Base-by-base conservation (phyloP, 805 yeast genomes). In the Kregervanrija pseudodelftensis region DNA sequence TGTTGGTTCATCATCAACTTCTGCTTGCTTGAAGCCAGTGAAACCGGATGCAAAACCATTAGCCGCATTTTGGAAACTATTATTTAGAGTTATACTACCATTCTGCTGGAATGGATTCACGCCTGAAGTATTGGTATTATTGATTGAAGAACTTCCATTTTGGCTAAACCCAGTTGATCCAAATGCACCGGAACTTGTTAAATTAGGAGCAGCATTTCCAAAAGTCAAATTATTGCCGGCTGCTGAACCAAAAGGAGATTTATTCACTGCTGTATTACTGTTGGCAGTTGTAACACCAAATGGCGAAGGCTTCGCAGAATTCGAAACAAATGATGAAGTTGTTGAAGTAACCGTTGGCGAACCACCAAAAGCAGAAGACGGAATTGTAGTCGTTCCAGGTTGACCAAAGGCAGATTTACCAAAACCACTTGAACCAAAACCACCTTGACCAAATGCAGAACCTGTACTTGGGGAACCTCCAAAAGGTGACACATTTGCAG, bases 1-100 rank as follows among this genome's bases (percentile, higher is more conserved):
- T 52, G 61, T 43, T 50, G 41, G 43, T 14, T 56, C 56, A 22
- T 58, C 63, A 16, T 46, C 54, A 14, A 54, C 42, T 2, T 52
- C 56, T 5, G 56, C 48, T 44, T 56, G 59, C 28, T 45, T 50
- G 47, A 41, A 57, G 7, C 28, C 28, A 5, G 28, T 22, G 8
- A 22, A 22, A 22, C 28, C 8, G 7, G 28, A 22, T 22, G 7
- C 8, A 22, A 22, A 22, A 7, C 28, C 8, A 8, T 22, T 22
- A 22, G 8, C 28, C 28, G 28, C 28, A 22, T 8, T 22, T 7
- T 22, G 28, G 8, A 22, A 22, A 22, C 8, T 22, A 22, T 22
- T 22, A 22, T 22, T 22, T 22, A 22, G 28, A 22, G 28, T 22
- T 4, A 22, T 22, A 22, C 8, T 7, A 22, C 28, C 28, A 22